Base-by-base conservation (phyloP, 768 basidiomycete genomes). In the Rhodotorula kratochvilovae region DNA sequence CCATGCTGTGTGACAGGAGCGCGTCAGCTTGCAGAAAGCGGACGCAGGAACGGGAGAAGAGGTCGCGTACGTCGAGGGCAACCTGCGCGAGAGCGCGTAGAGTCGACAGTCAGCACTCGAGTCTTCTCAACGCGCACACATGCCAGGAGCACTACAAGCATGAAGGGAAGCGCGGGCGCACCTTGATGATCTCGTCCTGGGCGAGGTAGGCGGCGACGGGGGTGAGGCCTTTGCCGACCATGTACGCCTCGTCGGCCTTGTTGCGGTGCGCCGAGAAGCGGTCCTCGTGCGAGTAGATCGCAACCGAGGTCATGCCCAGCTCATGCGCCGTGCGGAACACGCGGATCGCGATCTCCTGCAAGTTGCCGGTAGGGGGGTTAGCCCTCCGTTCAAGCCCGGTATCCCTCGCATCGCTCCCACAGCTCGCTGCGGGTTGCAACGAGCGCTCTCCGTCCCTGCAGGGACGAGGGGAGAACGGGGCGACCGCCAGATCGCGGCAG, bases 181-280 rank as follows among this genome's bases (percentile, higher is more conserved):
- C 73, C 61, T 88, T 84, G 82, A 99, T 93, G 81, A 99, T 98
- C 78, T 96, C 93, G 77, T 98, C 92, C 80, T 97, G 94, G 4
- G 94, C 89, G 73, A 99, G 89, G 81, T 99, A 99, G 17, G 96
- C 96, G 27, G 85, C 96, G 51, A 99, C 96, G 43, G 96, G 96
- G 23, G 94, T 93, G 61, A 97, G 81, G 16, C 96, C 96, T 78
- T 90, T 92, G 66, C 96, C 96, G 74, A 98, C 96, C 82, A 92
- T 90, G 82, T 99, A 99, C 2, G 94, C 93, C 82, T 99, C 96
- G 81, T 99, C 96, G 72, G 93, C 91, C 88, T 99, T 99, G 81
- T 98, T 94, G 77, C 96, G 88, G 84, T 99, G 96, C 50, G 96
- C 95, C 50, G 89, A 90, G 83, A 97, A 86, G 71, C 96, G 86